Conservation (phyloP, 2,329 filamentous ascomycete species). For the Boeremia lycopersici region DNA sequence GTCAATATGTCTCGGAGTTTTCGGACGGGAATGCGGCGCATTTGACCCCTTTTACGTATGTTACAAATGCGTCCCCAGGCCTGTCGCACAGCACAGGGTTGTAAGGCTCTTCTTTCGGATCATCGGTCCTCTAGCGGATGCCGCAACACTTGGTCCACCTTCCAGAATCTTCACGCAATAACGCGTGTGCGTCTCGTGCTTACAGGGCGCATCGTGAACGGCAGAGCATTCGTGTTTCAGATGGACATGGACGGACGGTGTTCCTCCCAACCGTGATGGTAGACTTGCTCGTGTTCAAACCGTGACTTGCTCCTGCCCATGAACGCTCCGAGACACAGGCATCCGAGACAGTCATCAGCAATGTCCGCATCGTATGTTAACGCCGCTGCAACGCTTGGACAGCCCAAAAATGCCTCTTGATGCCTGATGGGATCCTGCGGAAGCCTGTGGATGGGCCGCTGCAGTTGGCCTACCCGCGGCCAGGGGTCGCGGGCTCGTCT, state of each 20-base stretch:
- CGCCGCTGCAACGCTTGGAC: slow-evolving; percentile 13
- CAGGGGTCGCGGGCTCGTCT: slow-evolving; percentile 18
- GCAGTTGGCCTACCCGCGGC: slow-evolving; percentile 9
- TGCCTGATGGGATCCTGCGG: slow-evolving; percentile 16
- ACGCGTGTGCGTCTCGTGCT: slow-evolving; percentile 17
- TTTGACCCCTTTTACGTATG: slow-evolving; percentile 2
- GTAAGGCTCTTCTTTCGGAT: slow-evolving; percentile 13
- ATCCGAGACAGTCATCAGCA: slow-evolving; percentile 3
- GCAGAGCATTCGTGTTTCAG: slow-evolving; percentile 2
- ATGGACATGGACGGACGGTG: neutral
- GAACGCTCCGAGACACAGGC: neutral
- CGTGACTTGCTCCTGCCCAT: neutral
- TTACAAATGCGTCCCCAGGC: slow-evolving; percentile 13
- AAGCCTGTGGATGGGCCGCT: slow-evolving; percentile 16
- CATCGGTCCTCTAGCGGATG: slow-evolving; percentile 18
- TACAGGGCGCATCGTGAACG: slow-evolving; percentile 5
- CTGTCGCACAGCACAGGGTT: slow-evolving; percentile 17
- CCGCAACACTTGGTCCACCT: slow-evolving; percentile 13
- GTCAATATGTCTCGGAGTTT: slow-evolving; percentile 12
- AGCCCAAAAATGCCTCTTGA: slow-evolving; percentile 17
- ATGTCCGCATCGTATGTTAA: slow-evolving; percentile 15
- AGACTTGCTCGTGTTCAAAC: neutral
- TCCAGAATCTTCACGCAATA: slow-evolving; percentile 18
- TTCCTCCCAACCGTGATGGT: neutral
- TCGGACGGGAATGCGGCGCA: slow-evolving; percentile 2